These are phyloP conservation scores for Coemansia asiatica DNA, from an alignment of 192 early-diverging fungal genomes.

Conservation along the genomic window DNA sequence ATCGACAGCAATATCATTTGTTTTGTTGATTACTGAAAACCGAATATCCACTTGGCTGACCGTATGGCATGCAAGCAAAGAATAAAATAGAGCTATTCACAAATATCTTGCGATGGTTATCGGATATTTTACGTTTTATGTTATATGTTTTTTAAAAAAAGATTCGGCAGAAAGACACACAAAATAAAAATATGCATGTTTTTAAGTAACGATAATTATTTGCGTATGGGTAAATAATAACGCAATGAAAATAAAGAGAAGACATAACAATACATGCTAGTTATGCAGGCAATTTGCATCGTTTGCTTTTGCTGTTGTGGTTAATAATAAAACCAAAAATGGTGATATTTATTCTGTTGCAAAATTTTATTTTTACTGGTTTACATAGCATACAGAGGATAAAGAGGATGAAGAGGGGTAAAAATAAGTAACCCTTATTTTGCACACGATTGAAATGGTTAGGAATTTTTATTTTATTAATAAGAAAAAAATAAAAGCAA, in stretches of 20 bases:
- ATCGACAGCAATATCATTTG: too few relatives aligned
- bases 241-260: neutral
- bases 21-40: too few relatives aligned
- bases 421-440: neutral
- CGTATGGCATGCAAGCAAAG: too few relatives aligned
- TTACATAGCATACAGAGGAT: too few relatives aligned
- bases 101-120: neutral
- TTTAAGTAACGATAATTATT: too few relatives aligned
- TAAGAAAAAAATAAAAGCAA: neutral
- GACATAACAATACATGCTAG: too few relatives aligned
- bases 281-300: too few relatives aligned
- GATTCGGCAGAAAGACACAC: neutral
- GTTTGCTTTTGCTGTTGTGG: too few relatives aligned
- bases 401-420: neutral
- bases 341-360: neutral
- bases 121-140: too few relatives aligned
- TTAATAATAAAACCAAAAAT: neutral
- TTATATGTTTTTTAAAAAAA: neutral
- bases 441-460: neutral
- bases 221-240: constrained; percentile 1
- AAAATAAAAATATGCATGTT: too few relatives aligned
- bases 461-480: neutral
- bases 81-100: neutral
- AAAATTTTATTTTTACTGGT: neutral
- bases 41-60: too few relatives aligned